Evolutionary conservation across 768 basidiomycete genomes (phyloP), one percentile per base, ranked within the genome.

Genomic region (Flagelloscypha sp.): DNA sequence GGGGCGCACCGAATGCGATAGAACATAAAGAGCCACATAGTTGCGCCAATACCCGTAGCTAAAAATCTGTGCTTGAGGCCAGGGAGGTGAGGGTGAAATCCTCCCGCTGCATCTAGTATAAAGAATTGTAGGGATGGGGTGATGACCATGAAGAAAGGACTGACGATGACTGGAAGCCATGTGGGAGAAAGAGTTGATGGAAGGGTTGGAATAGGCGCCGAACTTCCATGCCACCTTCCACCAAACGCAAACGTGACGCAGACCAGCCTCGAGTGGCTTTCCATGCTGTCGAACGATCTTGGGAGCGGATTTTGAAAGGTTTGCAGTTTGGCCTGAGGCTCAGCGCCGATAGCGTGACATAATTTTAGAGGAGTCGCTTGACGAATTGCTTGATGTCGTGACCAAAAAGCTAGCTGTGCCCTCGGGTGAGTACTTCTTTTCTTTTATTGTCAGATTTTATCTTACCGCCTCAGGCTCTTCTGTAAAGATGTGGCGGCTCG

Each of bases 21-120:
- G 68, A 95, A 94, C 55, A 95, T 90, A 68, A 92, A 95, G 76
- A 94, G 94, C 92, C 92, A 95, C 92, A 95, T 94, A 17, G 79
- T 74, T 22, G 90, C 92, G 32, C 92, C 92, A 29, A 95, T 66
- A 41, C 76, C 78, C 60, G 90, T 92, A 18, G 84, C 74, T 20
- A 93, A 68, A 56, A 88, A 76, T 40, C 72, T 74, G 59, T 90
- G 78, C 50, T 68, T 74, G 49, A 76, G 68, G 9, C 82, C 76
- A 7, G 89, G 86, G 19, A 90, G 68, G 55, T 90, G 90, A 24
- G 90, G 90, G 57, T 89, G 72, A 51, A 94, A 94, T 46, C 89
- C 92, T 61, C 79, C 60, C 48, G 68, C 79, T 79, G 38, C 38
- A 24, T 44, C 17, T 27, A 36, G 30, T 16, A 33, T 34, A 28